These are phyloP conservation scores for Rhamnella rubrinervis DNA, from an alignment of 331 rosid genomes.

Conservation along the genomic window DNA sequence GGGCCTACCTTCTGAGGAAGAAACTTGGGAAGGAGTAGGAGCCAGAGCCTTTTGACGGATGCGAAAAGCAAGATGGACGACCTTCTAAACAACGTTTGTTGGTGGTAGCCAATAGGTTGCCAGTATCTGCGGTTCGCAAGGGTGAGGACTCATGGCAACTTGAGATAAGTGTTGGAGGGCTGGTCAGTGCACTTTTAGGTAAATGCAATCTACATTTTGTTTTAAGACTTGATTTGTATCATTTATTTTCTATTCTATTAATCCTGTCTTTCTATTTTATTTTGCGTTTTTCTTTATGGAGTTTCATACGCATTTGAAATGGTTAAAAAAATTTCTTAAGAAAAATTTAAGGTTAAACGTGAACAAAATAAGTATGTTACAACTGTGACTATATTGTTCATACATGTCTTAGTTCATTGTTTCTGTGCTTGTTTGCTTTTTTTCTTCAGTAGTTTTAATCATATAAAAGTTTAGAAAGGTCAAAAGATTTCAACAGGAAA, in stretches of 20 bases:
- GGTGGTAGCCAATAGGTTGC: slow-evolving; percentile 94
- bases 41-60: slow-evolving; percentile 42
- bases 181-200: slow-evolving; percentile 97
- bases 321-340: background rate
- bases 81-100: slow-evolving; percentile 71
- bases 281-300: background rate
- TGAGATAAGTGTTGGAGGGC: slow-evolving; percentile 89
- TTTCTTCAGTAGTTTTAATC: too few species aligned
- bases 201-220: slow-evolving; percentile 18
- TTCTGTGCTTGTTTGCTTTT: too few species aligned
- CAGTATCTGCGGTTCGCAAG: slow-evolving; percentile 85
- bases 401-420: too few species aligned
- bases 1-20: slow-evolving; percentile 46
- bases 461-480: too few species aligned
- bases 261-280: background rate
- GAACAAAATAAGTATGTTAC: too few species aligned
- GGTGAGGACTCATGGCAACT: slow-evolving; percentile 85
- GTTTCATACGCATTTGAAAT: background rate
- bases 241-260: slow-evolving; percentile 15
- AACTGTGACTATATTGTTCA: too few species aligned
- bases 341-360: too few species aligned
- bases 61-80: slow-evolving; percentile 53
- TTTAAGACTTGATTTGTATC: slow-evolving; percentile 10
- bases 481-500: too few species aligned
- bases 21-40: slow-evolving; percentile 40